Base-by-base conservation (phyloP, 345 rosid genomes). In the Laguncularia racemosa region DNA sequence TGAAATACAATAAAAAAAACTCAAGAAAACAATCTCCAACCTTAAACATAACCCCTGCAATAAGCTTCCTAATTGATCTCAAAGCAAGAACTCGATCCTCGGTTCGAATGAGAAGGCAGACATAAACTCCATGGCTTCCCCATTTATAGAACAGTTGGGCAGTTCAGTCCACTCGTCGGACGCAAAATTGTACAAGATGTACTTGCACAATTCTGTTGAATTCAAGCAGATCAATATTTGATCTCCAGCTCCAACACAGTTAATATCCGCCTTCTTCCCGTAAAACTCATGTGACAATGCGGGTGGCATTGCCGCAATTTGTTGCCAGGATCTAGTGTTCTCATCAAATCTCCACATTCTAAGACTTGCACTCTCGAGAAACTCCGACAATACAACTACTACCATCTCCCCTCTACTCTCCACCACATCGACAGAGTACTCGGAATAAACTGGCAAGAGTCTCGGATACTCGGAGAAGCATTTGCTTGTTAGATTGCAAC, bases 51-150 rank as follows among this genome's bases (percentile, higher is more conserved):
- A 33, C 40, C 7, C 11, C 40, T 33, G 11, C 11, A 9, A 33
- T 33, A 9, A 33, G 7, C 40, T 33, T 33, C 40, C 40, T 33
- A 33, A 33, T 33, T 33, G 40, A 33, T 9, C 40, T 33, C 40
- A 33, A 7, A 33, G 11, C 40, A 33, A 33, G 40, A 33, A 33
- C 65, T 85, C 97, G 12, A 86, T 84, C 70, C 97, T 71, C 18
- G 97, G 97, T 78, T 91, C 86, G 49, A 91, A 85, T 1, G 89
- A 80, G 58, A 85, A 81, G 46, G 97, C 95, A 21, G 95, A 84
- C 75, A 78, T 78, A 67, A 88, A 85, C 65, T 82, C 97, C 45
- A 74, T 60, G 44, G 80, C 66, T 71, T 85, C 86, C 54, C 84
- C 91, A 52, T 70, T 71, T 59, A 56, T 67, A 23, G 52, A 69